A percentile compares a stretch with the other conserved stretches of the same genome.
phyloP scores from a whole-genome alignment of 1,284 basidiomycete genomes.

The Ustilago hordei region DNA sequence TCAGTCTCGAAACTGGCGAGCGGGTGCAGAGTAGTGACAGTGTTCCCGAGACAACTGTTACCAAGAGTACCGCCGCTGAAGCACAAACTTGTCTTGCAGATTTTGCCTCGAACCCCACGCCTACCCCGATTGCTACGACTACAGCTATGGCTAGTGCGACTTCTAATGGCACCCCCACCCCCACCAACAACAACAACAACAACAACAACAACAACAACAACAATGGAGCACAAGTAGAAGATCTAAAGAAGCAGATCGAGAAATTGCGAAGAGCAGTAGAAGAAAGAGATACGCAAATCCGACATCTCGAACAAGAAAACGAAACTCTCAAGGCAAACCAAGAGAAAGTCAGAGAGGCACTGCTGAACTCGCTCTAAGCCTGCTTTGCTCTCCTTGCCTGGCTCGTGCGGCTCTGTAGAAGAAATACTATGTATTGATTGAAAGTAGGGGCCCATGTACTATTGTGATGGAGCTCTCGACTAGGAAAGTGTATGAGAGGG shows the following conservation, averaged over 20 bases:
- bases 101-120: background rate
- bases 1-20: slow-evolving; percentile 72
- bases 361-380: slow-evolving; percentile 27
- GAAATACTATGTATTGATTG: background rate
- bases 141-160: background rate
- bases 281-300: slow-evolving; percentile 57
- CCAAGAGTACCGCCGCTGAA: background rate
- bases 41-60: slow-evolving; percentile 18
- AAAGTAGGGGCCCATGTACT: background rate
- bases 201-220: slow-evolving; percentile 4
- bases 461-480: too few relatives aligned
- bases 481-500: background rate
- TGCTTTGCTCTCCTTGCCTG: too few relatives aligned
- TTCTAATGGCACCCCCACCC: slow-evolving; percentile 4
- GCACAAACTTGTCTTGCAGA: background rate
- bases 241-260: slow-evolving; percentile 36
- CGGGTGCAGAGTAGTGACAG: slow-evolving; percentile 22
- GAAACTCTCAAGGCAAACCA: slow-evolving; percentile 56
- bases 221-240: slow-evolving; percentile 19
- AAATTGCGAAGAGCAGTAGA: slow-evolving; percentile 51
- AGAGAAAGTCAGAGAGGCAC: slow-evolving; percentile 42
- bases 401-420: background rate
- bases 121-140: background rate
- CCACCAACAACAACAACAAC: background rate
- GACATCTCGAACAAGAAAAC: slow-evolving; percentile 64